phyloP scores from a whole-genome alignment of 2,329 filamentous ascomycete species.

The Cryphonectria nitschkei region DNA sequence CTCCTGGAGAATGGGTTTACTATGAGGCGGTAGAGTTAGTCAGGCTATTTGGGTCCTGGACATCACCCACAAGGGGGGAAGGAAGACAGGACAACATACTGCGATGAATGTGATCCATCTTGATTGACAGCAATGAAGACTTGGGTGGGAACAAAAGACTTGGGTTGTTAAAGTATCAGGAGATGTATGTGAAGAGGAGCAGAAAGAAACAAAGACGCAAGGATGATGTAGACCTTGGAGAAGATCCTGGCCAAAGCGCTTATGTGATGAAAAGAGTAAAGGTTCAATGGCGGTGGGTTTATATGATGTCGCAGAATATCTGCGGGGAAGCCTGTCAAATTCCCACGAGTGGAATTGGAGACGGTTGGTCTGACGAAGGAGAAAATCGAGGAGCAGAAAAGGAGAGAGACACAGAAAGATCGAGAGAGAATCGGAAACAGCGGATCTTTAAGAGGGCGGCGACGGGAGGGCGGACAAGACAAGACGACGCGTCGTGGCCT shows the following conservation, averaged over 20 bases:
- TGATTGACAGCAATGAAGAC: not conserved
- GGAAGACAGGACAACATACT: constrained; percentile 18
- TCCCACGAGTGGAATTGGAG: not conserved
- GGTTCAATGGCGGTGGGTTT: not conserved
- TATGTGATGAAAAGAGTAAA: constrained; percentile 5
- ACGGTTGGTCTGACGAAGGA: not conserved
- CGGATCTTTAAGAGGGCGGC: not conserved
- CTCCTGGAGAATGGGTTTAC: constrained; percentile 78
- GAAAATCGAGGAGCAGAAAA: not conserved
- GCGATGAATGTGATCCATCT: constrained; percentile 28
- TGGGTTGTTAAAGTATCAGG: not conserved
- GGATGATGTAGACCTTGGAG: constrained; percentile 14
- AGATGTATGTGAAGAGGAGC: not conserved
- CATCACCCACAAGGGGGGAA: not conserved
- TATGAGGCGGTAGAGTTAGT: constrained; percentile 37
- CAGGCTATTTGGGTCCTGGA: not conserved
- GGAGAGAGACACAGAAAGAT: not conserved
- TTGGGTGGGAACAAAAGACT: too few species aligned
- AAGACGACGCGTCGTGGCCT: constrained; percentile 5
- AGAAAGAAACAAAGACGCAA: not conserved
- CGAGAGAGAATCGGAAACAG: not conserved
- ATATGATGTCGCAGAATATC: constrained; percentile 10
- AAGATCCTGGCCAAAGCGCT: constrained; percentile 9
- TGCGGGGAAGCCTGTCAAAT: constrained; percentile 20
- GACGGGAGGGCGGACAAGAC: not conserved